These are phyloP conservation scores for Cudoniella acicularis DNA, from an alignment of 495 filamentous ascomycete species.

Conservation along the genomic window DNA sequence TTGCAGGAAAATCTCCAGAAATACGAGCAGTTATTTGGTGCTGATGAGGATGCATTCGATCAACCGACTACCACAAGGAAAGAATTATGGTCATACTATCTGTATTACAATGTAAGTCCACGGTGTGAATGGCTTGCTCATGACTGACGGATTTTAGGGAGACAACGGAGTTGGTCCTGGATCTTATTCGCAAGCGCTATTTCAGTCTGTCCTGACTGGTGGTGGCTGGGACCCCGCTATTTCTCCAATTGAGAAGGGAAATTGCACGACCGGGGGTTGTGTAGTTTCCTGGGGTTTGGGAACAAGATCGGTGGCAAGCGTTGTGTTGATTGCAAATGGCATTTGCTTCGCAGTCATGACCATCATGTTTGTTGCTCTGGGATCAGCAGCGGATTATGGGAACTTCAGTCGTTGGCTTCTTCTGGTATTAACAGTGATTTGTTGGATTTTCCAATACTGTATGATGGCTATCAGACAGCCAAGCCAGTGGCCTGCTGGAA, in stretches of 20 bases:
- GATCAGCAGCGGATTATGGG: conserved; percentile 47
- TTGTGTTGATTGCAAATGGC: conserved; percentile 47
- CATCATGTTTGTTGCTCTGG: conserved; percentile 45
- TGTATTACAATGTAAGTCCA: conserved; percentile 26
- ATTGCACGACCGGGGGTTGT: conserved; percentile 36
- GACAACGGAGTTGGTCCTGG: conserved; percentile 48
- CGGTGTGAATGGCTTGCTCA: neutral
- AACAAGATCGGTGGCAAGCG: conserved; percentile 40
- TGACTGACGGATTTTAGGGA: conserved; percentile 28
- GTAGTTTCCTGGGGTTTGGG: conserved; percentile 45
- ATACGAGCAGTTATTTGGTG: conserved; percentile 39
- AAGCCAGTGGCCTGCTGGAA: conserved; percentile 44
- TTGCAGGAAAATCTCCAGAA: conserved; percentile 26
- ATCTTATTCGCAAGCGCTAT: conserved; percentile 44
- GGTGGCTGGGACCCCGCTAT: conserved; percentile 42
- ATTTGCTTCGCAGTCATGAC: conserved; percentile 50
- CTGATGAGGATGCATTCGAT: conserved; percentile 36
- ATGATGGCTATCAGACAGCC: conserved; percentile 42
- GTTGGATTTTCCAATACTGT: conserved; percentile 46
- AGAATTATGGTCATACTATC: conserved; percentile 49
- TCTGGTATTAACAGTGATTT: conserved; percentile 40
- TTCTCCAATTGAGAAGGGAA: conserved; percentile 37
- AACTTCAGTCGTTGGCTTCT: conserved; percentile 48
- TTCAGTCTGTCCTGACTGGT: conserved; percentile 44
- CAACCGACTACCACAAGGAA: conserved; percentile 44